phyloP scores from a whole-genome alignment of 257 asterid genomes.

The Solanum bulbocastanum region DNA sequence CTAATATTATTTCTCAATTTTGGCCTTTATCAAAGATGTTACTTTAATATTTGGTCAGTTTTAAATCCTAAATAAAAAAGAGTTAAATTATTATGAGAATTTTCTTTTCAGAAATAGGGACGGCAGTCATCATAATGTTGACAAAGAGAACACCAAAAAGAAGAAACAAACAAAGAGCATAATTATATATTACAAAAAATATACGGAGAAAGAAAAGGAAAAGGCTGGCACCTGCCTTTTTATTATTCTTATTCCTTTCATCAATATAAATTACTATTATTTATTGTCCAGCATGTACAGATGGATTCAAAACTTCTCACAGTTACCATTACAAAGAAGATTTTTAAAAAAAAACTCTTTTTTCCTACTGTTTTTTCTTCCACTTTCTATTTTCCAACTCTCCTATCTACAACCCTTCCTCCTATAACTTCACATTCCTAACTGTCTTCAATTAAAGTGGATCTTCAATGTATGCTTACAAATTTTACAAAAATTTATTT shows the following conservation, averaged over 20 bases:
- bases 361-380: slow-evolving; percentile 4
- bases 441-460: neutral
- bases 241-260: slow-evolving; percentile 1
- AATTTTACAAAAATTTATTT: neutral
- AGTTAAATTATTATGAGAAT: neutral
- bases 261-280: slow-evolving; percentile 10
- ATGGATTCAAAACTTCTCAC: slow-evolving; percentile 1
- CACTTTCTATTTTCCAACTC: slow-evolving; percentile 9
- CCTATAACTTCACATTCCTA: neutral
- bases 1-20: neutral
- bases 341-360: neutral
- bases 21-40: neutral
- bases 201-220: neutral
- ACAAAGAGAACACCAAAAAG: neutral
- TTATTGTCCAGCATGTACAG: slow-evolving; percentile 20
- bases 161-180: neutral
- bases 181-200: neutral
- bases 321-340: slow-evolving; percentile 4
- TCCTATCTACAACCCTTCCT: slow-evolving; percentile 23
- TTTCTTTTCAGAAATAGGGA: neutral
- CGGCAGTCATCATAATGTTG: neutral
- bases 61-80: neutral
- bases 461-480: slow-evolving; percentile 1
- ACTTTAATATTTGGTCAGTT: neutral
- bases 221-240: neutral